Base-by-base conservation (phyloP, 306 rosid species). In the Prunus salicina region DNA sequence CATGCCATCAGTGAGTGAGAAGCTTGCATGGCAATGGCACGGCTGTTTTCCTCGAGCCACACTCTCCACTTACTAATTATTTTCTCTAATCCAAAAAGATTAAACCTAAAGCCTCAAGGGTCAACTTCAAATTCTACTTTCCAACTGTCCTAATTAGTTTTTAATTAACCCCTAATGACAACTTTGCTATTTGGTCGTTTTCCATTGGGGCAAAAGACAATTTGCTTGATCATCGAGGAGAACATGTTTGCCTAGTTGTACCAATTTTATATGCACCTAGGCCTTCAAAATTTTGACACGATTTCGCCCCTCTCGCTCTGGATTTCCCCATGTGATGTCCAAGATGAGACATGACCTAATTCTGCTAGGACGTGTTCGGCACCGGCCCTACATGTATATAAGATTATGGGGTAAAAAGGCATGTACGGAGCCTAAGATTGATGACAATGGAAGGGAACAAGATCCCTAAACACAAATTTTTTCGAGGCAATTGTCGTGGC, bases 241-340 rank as follows among this genome's bases (percentile, higher is more conserved):
- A 87, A 83, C 85, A 79, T 71, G 89, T 76, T 85, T 88, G 84
- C 89, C 82, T 76, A 85, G 61, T 84, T 81, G 89, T 45, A 38
- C 78, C 51, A 69, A 67, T 77, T 71, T 78, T 69, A 56, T 27
- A 19, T 10, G 45, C 72, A 34, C 61, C 12, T 12, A 58, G 24
- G 30, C 61, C 51, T 43, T 51, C 49, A 47, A 53, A 25, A n/a
- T 47, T 75, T 73, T 41, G 68, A 67, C 78, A 74, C 78, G 62
- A 52, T 58, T 67, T 72, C 52, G 71, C 57, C 72, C 77, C 43
- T 80, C 67, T 75, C 71, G 46, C 57, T 52, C 76, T 65, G 71
- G 78, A 80, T 81, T 75, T 69, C 69, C 57, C 67, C 82, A 80
- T 86, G 93, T 74, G 87, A 83, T 62, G 64, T 83, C 84, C 81